Base-by-base conservation (phyloP, 2,329 filamentous ascomycete genomes). In the Allantophomopsis cytisporea region DNA sequence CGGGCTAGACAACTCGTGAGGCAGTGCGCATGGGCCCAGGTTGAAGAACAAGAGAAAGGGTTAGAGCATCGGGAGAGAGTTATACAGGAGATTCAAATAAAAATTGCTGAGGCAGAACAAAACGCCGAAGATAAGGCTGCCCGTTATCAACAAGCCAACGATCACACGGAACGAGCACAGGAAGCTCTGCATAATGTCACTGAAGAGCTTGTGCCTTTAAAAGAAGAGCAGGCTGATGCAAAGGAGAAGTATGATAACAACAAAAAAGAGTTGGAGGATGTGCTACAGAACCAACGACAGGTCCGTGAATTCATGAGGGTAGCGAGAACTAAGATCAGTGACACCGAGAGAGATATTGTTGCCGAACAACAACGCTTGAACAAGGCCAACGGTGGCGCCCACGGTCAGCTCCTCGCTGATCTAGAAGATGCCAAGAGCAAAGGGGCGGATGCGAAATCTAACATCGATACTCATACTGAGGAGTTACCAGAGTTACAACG, bases 1-100 rank as follows among this genome's bases (percentile, higher is more conserved):
- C 75, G 74, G 42, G 68, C 76, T 36, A 66, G 66, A 28, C 65
- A 73, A 17, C 65, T 83, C 35, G 62, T 68, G 34, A 67, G 71
- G 14, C 81, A 93, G 60, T 65, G 85, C 45, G 79, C 82, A n/a
- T 98, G 91, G 91, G 73, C 77, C 17, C 84, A 93, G 53, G 87
- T 96, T 1, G 73, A 78, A 37, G 77, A 85, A 41, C 71, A 83
- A 56, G 89, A 96, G 58, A 61, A 58, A 30, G 52, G 60, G 3
- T 53, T 79, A 0, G 54, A 59, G 36, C 55, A 57, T 42, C 54
- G 74, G 1, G 56, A 63, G 39, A 54, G 52, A 39, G 45, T 52
- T 18, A 41, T 56, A 14, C 41, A 47, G 16, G 48, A 50, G 7
- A 49, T 58, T 4, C 56, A 65, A 32, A 50, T 59, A 12, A 55